Evolutionary conservation across 2,329 filamentous ascomycete genomes (phyloP).

Genomic region (Ascochyta clinopodiicola): DNA sequence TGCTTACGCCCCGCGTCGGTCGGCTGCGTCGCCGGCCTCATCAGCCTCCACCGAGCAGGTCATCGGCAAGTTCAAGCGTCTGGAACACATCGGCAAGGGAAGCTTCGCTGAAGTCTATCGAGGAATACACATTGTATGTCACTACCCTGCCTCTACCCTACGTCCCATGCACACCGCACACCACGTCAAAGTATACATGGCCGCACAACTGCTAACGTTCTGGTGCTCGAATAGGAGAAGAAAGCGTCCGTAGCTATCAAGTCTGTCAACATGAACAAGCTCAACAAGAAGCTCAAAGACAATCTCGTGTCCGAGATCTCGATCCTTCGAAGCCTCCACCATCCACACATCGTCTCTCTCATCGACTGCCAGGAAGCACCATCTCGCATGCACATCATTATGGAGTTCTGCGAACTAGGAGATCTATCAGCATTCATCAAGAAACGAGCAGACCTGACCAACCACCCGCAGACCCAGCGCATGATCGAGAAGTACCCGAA

Average conservation of each 20-base stretch:
- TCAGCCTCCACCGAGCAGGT: conserved; percentile 40
- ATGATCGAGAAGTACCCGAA: conserved; percentile 95
- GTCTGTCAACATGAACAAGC: conserved; percentile 86
- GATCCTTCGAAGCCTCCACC: conserved; percentile 90
- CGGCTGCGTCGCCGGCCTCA: conserved; percentile 47
- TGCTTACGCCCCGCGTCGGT: conserved; percentile 44
- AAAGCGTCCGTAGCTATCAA: conserved; percentile 92
- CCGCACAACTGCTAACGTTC: background rate
- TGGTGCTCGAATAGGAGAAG: conserved; percentile 64
- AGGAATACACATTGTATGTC: conserved; percentile 79
- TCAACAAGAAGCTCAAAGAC: conserved; percentile 95
- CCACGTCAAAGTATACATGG: background rate
- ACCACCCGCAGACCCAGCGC: conserved; percentile 81
- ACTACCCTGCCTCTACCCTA: background rate
- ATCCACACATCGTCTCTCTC: conserved; percentile 95
- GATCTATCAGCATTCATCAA: conserved; percentile 96
- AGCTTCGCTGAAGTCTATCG: conserved; percentile 97
- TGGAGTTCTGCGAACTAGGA: conserved; percentile 97
- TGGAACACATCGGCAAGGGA: conserved; percentile 92
- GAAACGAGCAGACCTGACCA: conserved; percentile 81
- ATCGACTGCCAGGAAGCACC: conserved; percentile 91
- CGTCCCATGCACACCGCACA: background rate
- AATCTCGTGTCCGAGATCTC: conserved; percentile 95
- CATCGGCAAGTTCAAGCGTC: conserved; percentile 80
- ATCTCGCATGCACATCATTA: conserved; percentile 92